Percentiles rank a stretch among this genome's conserved stretches.
phyloP scores from a whole-genome alignment of 106 monocot genomes.

The Dendrobium officinale region DNA sequence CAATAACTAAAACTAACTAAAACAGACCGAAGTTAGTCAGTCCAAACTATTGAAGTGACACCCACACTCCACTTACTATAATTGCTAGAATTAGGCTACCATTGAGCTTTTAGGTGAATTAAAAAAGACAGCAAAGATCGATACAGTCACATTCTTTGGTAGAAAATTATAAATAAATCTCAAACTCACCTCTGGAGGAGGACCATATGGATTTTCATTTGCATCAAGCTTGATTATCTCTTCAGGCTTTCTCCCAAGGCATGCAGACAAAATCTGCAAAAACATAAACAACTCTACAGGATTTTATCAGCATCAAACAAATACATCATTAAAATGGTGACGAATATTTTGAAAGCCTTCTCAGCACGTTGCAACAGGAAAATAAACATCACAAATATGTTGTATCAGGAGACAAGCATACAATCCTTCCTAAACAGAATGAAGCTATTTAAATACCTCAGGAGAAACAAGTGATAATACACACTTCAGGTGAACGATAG shows the following conservation, averaged over 20 bases:
- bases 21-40: neutral
- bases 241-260: conserved; percentile 85
- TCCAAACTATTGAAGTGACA: neutral
- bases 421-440: neutral
- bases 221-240: conserved; percentile 97
- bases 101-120: neutral
- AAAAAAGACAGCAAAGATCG: neutral
- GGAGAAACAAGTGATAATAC: neutral
- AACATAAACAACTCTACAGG: neutral
- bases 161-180: neutral
- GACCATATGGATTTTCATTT: conserved; percentile 99
- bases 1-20: neutral
- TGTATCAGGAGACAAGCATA: neutral
- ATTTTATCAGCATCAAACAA: neutral
- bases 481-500: neutral
- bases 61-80: neutral
- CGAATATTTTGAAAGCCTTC: neutral
- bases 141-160: neutral
- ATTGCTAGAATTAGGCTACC: neutral
- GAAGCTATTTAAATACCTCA: neutral
- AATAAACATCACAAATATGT: neutral
- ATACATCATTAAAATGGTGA: neutral
- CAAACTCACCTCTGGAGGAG: conserved; percentile 86
- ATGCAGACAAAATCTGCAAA: conserved; percentile 68
- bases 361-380: neutral